These are phyloP conservation scores for Elsinoe necatrix DNA, from an alignment of 2,329 filamentous ascomycete genomes.

Conservation along the genomic window DNA sequence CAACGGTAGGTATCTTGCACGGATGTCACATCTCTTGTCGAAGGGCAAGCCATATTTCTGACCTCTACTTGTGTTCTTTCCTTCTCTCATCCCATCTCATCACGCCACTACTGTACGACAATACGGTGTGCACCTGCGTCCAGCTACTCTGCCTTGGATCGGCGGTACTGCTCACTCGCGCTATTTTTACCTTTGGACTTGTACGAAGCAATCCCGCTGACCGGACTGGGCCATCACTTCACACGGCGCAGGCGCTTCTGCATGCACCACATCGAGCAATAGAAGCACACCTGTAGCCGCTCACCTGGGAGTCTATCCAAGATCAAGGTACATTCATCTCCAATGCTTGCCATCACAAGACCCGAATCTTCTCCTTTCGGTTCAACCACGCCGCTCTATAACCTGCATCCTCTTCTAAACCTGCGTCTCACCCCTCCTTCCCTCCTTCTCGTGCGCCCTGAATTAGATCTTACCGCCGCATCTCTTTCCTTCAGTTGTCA, in stretches of 20 bases:
- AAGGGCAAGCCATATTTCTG: neutral
- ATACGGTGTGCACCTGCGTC: neutral
- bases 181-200: conserved; percentile 7
- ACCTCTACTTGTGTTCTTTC: neutral
- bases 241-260: conserved; percentile 10
- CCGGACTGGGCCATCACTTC: neutral
- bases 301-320: conserved; percentile 7
- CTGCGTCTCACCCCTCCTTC: conserved; percentile 2
- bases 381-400: conserved; percentile 5
- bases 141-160: conserved; percentile 9
- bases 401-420: conserved; percentile 6
- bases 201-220: conserved; percentile 9
- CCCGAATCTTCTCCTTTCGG: conserved; percentile 9
- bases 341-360: conserved; percentile 12
- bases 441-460: neutral
- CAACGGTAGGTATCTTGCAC: conserved; percentile 4
- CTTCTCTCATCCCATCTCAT: neutral
- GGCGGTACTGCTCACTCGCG: neutral
- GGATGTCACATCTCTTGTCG: neutral
- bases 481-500: conserved; percentile 10
- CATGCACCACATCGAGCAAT: conserved; percentile 10
- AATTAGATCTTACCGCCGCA: conserved; percentile 11
- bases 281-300: conserved; percentile 13
- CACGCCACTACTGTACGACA: neutral
- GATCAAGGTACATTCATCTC: conserved; percentile 9